Base-by-base conservation (phyloP, 2,329 filamentous ascomycete species). In the Pestalotiopsis sp. region DNA sequence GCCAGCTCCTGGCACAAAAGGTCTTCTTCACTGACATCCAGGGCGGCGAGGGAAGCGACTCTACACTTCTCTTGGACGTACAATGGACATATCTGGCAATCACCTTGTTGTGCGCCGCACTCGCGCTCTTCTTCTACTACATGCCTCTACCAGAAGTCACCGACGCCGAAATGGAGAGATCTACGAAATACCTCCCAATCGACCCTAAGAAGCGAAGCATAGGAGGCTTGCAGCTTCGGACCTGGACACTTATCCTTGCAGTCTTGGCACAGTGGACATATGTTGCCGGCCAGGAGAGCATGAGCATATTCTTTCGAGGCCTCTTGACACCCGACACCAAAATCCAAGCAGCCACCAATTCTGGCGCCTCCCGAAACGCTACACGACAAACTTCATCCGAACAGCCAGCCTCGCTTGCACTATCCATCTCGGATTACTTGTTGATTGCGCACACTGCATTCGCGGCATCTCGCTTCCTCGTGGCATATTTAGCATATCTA, bases 1-100 rank as follows among this genome's bases (percentile, higher is more conserved):
- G 91, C 61, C 90, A 91, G 1, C 81, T 95, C 0, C 82, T 96
- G 12, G 93, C 92, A 6, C 88, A 92, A 56, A 90, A 89, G 69
- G 90, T 92, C 20, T 93, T 95, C 76, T 95, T 95, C 80, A 85
- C 84, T 36, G 82, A 85, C 13, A 85, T 92, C 9, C 82, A 86
- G 41, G 76, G 71, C 7, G 31, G 31, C 12, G 68, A 70, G 23
- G 73, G 64, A 14, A 75, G 73, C 41, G 77, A 72, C n/a, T 76
- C 84, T 2, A 79, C 84, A 38, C 87, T 87, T 1, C 84, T 96
- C 3, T 86, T 92, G 70, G 90, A 92, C 70, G 92, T 95, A 1
- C 93, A 96, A 79, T 97, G 92, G 91, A 92, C 93, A 0, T 96
- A 96, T 73, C 86, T 96, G n/a, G 91, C 90, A 67, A 91, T 95